Evolutionary conservation across 352 stramenopile genomes (phyloP).

Genomic region (Globisporangium cederbergense): DNA sequence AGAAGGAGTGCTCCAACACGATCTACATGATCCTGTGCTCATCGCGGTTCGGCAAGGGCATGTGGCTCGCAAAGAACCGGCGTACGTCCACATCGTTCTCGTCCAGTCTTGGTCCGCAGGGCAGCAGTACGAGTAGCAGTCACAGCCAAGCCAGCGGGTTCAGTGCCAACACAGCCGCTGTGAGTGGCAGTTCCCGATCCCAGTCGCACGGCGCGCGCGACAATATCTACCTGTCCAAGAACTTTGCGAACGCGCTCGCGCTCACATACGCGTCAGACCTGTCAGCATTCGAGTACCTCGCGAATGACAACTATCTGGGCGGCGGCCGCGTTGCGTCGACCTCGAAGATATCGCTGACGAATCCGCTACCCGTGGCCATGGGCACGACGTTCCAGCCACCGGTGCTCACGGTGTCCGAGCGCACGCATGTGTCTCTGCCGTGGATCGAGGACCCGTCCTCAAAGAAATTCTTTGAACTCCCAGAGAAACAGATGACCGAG

Average conservation of each 20-base stretch:
- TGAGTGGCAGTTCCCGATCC: constrained; percentile 4
- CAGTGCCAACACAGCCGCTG: constrained; percentile 9
- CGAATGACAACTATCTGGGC: not conserved
- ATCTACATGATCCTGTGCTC: constrained; percentile 78
- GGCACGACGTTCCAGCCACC: constrained; percentile 38
- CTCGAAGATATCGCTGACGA: not conserved
- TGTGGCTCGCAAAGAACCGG: constrained; percentile 64
- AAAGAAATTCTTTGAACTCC: constrained; percentile 44
- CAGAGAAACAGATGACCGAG: constrained; percentile 46
- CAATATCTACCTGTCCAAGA: constrained; percentile 63
- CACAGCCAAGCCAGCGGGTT: not conserved
- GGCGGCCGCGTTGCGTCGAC: not conserved
- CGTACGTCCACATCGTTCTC: constrained; percentile 15
- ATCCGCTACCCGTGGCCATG: constrained; percentile 14
- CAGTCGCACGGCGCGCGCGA: constrained; percentile 14
- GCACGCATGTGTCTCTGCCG: constrained; percentile 32
- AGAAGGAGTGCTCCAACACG: constrained; percentile 16
- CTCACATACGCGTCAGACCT: constrained; percentile 71
- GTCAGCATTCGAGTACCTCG: constrained; percentile 37
- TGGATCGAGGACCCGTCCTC: constrained; percentile 41
- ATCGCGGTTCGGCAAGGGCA: constrained; percentile 75
- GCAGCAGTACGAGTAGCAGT: constrained; percentile 7
- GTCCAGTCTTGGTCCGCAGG: constrained; percentile 11
- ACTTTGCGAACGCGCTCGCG: constrained; percentile 61
- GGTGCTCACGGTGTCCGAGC: constrained; percentile 32